A percentile compares a stretch with the other conserved stretches of the same genome.
Evolutionary conservation across 2,329 filamentous ascomycete genomes (phyloP).

Genomic region (Calonectria honghensis): DNA sequence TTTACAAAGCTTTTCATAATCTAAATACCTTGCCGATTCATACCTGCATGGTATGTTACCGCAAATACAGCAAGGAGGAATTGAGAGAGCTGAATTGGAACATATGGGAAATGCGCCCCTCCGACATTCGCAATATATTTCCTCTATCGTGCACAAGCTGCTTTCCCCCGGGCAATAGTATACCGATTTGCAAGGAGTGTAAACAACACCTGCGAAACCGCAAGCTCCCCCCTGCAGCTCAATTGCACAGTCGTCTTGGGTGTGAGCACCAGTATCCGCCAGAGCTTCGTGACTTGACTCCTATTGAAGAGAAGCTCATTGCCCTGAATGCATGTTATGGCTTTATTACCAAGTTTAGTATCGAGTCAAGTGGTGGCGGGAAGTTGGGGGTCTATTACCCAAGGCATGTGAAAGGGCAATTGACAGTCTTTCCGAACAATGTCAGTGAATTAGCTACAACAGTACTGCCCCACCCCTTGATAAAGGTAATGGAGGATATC

Average conservation of each 20-base stretch:
- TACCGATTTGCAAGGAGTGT: neutral
- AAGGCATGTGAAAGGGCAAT: conserved; percentile 20
- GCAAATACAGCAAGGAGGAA: neutral
- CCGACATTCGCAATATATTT: neutral
- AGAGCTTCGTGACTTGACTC: conserved; percentile 13
- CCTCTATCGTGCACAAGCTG: conserved; percentile 2
- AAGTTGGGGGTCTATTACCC: neutral
- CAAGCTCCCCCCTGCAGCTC: neutral
- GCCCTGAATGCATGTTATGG: conserved; percentile 17
- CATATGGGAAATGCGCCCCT: neutral
- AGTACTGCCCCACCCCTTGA: conserved; percentile 23
- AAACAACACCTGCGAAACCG: conserved; percentile 11
- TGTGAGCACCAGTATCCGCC: conserved; percentile 23
- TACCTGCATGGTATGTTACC: conserved; percentile 23
- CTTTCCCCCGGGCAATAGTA: neutral
- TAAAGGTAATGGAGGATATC: conserved; percentile 30
- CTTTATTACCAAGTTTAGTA: conserved; percentile 17
- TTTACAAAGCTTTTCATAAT: conserved; percentile 29
- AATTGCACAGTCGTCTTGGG: conserved; percentile 20
- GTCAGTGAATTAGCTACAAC: conserved; percentile 22
- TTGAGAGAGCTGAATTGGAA: neutral
- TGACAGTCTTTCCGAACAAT: conserved; percentile 32
- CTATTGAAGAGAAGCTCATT: conserved; percentile 33
- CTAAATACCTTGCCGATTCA: conserved; percentile 9
- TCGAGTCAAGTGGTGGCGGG: neutral